Evolutionary conservation across 345 rosid genomes (phyloP), one percentile per base, ranked within the genome.

Genomic region (Pistacia atlantica): DNA sequence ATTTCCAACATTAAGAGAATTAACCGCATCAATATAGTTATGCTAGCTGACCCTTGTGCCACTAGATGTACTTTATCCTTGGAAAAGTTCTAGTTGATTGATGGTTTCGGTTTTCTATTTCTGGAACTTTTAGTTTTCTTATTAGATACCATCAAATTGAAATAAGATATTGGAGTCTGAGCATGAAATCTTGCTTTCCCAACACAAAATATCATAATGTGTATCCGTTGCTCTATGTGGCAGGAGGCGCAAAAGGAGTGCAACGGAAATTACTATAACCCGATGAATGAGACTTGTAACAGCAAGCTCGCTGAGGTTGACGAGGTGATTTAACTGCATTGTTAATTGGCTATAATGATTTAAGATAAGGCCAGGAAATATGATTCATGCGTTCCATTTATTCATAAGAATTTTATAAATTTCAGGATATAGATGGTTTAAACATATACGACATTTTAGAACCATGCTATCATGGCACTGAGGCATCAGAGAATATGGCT

Each of bases 381-480:
- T 48, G 38, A 42, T 68, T 16, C 22, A 42, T 20, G 33, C 77
- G 62, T 51, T 58, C 72, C 45, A 7, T 60, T 64, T 77, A 11
- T 52, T 61, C 56, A 69, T 38, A 56, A 80, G 57, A 56, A 11
- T 59, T 69, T 77, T 60, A 45, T 56, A 42, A 59, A 75, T 80
- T 67, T 57, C 90, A 92, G 97, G 85, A 75, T 5, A 22, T 92
- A 72, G 65, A 51, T 2, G 90, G 75, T 60, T 75, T 95, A 65
- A 95, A 95, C 83, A 72, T 86, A n/a, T 95, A 95, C 28, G 81
- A 95, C 86, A 90, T 92, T 75, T 85, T 95, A 28, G 99, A 95
- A 80, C 98, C 98, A 7, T 93, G 98, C 82, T 91, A 87, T 75
- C 89, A 95, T 59, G 86, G 69, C 8, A 42, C 79, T 10, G 63